Conservation (phyloP, 2,329 filamentous ascomycete species). For the Colletotrichum agaves region DNA sequence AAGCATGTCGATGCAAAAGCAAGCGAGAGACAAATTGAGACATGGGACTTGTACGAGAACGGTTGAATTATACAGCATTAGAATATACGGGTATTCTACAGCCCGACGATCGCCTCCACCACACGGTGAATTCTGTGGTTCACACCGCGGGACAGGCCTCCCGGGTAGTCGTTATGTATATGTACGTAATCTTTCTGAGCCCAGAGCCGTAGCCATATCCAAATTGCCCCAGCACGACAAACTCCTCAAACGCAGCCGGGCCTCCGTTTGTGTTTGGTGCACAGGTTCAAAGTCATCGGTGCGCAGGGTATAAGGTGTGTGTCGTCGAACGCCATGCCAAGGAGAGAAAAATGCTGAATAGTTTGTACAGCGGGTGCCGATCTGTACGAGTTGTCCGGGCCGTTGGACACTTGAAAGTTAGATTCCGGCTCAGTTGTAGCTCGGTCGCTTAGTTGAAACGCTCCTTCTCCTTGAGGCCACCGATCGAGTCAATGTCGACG, state of each 20-base stretch:
- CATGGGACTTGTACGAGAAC: neutral
- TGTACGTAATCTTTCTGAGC: conserved; percentile 31
- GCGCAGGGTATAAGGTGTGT: conserved; percentile 39
- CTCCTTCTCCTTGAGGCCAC: conserved; percentile 92
- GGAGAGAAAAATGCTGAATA: conserved; percentile 26
- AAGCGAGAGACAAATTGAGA: neutral
- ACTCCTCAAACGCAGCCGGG: conserved; percentile 25
- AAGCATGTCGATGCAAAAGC: neutral
- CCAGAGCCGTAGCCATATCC: conserved; percentile 26
- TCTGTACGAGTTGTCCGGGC: conserved; percentile 34
- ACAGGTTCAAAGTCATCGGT: conserved; percentile 33
- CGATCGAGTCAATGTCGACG: conserved; percentile 93
- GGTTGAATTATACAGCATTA: conserved; percentile 52
- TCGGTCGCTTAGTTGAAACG: conserved; percentile 45
- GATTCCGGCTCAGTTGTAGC: conserved; percentile 7
- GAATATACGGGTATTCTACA: conserved; percentile 46
- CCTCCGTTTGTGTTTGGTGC: conserved; percentile 26
- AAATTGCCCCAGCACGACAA: conserved; percentile 20
- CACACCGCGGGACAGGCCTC: conserved; percentile 34
- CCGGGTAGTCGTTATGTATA: conserved; percentile 35
- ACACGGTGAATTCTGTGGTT: conserved; percentile 34
- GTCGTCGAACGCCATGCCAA: conserved; percentile 39
- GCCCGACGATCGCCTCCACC: conserved; percentile 33
- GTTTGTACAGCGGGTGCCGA: conserved; percentile 36
- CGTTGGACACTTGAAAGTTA: conserved; percentile 21